Base-by-base conservation (phyloP, 2,329 filamentous ascomycete genomes). In the Neophaeococcomyces mojaviensis region DNA sequence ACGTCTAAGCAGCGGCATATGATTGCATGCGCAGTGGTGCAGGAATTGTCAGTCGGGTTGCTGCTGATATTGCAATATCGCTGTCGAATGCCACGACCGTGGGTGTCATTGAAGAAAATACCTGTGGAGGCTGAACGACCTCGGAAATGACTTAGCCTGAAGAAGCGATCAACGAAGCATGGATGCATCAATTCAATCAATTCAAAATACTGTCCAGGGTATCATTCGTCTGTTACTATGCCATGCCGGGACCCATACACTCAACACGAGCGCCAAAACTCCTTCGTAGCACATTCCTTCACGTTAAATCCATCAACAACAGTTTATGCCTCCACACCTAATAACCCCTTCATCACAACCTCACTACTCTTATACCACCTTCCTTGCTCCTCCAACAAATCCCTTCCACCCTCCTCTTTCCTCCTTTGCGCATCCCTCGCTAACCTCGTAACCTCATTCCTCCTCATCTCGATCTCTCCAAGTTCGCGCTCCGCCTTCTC, bases 401-500 rank as follows among this genome's bases (percentile, higher is more conserved):
- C 69, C 44, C 65, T 68, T 48, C 70, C 67, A 2, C 69, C 69
- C 45, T 70, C 60, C 28, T 65, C 61, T 51, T 59, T 70, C 61
- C 54, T 66, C 56, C 58, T 67, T 58, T 61, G 61, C 16, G 59
- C 65, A 58, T 61, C 74, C 61, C 48, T 75, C 63, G 31, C 78
- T 68, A 52, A 72, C 65, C 39, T 66, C 61, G 59, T 65, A 15
- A 63, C 62, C 48, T 69, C 68, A 32, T 61, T 65, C 54, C 44
- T 72, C 66, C 31, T 68, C 65, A 41, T 73, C 68, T 59, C 67
- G 53, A 68, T 62, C 47, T 61, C 58, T 35, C 55, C 54, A 28
- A 71, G 49, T 47, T 73, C 70, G 44, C 66, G 59, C 55, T 72
- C 67, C 47, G 70, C 59, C 18, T 61, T 65, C 51, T 72, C 68